These are phyloP conservation scores for Aphanomyces stellatus DNA, from an alignment of 352 stramenopile species.

Conservation along the genomic window DNA sequence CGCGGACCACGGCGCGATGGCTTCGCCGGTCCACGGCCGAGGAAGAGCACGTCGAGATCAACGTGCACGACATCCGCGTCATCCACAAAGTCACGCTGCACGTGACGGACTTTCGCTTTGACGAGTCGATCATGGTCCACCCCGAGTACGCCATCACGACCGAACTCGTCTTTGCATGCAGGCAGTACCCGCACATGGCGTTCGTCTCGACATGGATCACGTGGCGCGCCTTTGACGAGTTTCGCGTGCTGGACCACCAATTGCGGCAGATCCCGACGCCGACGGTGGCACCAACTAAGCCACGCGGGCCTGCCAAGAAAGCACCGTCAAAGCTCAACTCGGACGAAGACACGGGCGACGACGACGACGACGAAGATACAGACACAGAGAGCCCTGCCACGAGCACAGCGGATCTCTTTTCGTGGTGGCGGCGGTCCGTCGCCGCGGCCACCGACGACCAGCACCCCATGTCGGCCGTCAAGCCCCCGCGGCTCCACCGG, in stretches of 20 bases:
- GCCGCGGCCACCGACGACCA: not conserved
- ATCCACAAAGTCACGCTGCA: constrained; percentile 47
- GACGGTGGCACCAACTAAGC: too few species aligned
- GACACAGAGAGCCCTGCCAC: not conserved
- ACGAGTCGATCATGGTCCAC: constrained; percentile 67
- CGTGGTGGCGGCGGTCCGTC: not conserved
- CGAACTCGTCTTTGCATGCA: constrained; percentile 53
- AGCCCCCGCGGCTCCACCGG: constrained; percentile 38
- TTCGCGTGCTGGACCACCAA: constrained; percentile 61
- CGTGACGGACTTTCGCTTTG: constrained; percentile 59
- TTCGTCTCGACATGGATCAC: constrained; percentile 52
- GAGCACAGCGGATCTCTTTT: not conserved
- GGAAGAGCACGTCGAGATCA: too few species aligned
- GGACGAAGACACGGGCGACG: not conserved
- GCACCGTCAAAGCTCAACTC: too few species aligned
- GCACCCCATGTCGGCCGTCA: constrained; percentile 45
- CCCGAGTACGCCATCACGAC: constrained; percentile 64
- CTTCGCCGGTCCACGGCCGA: too few species aligned
- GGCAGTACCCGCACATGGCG: constrained; percentile 38
- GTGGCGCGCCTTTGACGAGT: constrained; percentile 66
- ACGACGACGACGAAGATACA: too few species aligned
- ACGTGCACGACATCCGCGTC: constrained; percentile 51
- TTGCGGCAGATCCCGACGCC: constrained; percentile 49
- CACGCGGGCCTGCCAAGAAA: too few species aligned
- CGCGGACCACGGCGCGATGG: not conserved